A percentile compares a stretch with the other conserved stretches of the same genome.
Conservation (phyloP, 2,329 filamentous ascomycete genomes). For the Neonectria ditissima region DNA sequence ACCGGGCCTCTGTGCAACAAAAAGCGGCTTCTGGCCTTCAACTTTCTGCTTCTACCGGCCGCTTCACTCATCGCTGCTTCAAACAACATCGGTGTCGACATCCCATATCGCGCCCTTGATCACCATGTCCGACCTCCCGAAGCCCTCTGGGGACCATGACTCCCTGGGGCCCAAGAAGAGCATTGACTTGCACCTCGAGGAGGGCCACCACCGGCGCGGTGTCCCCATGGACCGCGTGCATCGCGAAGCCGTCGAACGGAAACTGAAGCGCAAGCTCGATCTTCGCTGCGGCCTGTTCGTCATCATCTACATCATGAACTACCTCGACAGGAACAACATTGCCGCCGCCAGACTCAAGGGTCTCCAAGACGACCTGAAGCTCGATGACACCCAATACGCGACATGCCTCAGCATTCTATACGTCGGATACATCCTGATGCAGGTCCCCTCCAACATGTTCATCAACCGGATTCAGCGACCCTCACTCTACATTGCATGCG, state of each 20-base stretch:
- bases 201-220: not conserved
- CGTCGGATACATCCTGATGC: constrained; percentile 74
- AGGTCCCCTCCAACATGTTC: constrained; percentile 69
- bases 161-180: constrained; percentile 10
- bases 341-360: constrained; percentile 74
- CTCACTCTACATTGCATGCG: constrained; percentile 62
- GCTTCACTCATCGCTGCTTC: not conserved
- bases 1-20: not conserved
- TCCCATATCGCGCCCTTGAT: not conserved
- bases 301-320: constrained; percentile 81
- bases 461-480: constrained; percentile 66
- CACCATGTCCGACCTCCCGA: constrained; percentile 16
- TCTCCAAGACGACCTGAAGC: constrained; percentile 69
- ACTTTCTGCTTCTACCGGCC: not conserved
- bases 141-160: not conserved
- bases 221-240: constrained; percentile 57
- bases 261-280: constrained; percentile 78
- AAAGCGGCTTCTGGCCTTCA: not conserved
- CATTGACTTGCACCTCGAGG: constrained; percentile 8
- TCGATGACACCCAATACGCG: constrained; percentile 70
- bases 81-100: not conserved
- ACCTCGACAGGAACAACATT: constrained; percentile 76
- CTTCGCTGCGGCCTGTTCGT: constrained; percentile 75
- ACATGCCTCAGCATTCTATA: constrained; percentile 74
- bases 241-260: constrained; percentile 69